phyloP scores from a whole-genome alignment of 768 basidiomycete genomes.

The Ramaria sp. region DNA sequence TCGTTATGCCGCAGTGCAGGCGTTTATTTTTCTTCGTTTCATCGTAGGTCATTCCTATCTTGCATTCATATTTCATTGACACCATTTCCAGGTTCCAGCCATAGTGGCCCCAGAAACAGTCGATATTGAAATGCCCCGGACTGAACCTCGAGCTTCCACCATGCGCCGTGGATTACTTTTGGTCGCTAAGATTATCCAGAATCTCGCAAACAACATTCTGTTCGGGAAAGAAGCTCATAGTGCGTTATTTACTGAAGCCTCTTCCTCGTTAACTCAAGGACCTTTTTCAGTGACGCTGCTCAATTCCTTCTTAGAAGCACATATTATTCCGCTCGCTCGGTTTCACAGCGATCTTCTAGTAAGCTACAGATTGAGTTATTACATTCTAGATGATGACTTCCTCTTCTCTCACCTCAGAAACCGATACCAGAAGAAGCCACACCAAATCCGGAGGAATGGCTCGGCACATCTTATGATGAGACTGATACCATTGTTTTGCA shows the following conservation, averaged over 20 bases:
- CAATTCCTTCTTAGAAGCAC: slow-evolving; percentile 62
- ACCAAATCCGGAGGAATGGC: slow-evolving; percentile 52
- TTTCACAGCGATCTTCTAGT: slow-evolving; percentile 73
- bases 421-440: slow-evolving; percentile 4
- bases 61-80: neutral
- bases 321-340: slow-evolving; percentile 62
- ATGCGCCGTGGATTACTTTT: slow-evolving; percentile 74
- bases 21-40: slow-evolving; percentile 84
- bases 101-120: slow-evolving; percentile 79
- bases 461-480: slow-evolving; percentile 65
- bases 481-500: slow-evolving; percentile 77
- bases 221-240: slow-evolving; percentile 84
- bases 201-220: slow-evolving; percentile 87
- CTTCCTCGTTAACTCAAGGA: neutral
- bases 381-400: neutral
- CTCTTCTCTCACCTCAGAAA: neutral
- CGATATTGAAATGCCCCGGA: slow-evolving; percentile 51
- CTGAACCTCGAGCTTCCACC: slow-evolving; percentile 28
- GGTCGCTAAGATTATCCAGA: slow-evolving; percentile 88
- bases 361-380: slow-evolving; percentile 14
- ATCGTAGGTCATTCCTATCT: slow-evolving; percentile 8
- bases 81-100: slow-evolving; percentile 63
- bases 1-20: slow-evolving; percentile 74
- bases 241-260: neutral
- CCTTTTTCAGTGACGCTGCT: slow-evolving; percentile 45